These are phyloP conservation scores for Cryomyces antarcticus DNA, from an alignment of 495 filamentous ascomycete species.

Conservation along the genomic window DNA sequence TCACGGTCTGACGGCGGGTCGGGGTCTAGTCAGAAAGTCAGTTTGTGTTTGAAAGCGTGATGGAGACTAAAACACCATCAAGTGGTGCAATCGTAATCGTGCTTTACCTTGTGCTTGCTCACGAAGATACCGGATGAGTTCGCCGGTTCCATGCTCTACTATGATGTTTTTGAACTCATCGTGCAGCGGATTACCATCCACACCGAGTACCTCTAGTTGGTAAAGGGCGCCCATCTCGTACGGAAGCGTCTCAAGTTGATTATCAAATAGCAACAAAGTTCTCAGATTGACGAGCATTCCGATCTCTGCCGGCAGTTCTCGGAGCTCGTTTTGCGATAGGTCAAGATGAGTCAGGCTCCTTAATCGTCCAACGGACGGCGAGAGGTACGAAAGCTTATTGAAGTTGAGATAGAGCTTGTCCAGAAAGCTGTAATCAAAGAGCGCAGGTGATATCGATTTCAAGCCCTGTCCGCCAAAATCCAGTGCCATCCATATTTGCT, in stretches of 20 bases:
- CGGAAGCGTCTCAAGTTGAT: conserved; percentile 62
- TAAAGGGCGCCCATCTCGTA: conserved; percentile 75
- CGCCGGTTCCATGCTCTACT: conserved; percentile 68
- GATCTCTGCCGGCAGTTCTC: conserved; percentile 70
- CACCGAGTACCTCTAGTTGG: conserved; percentile 67
- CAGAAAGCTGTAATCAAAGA: conserved; percentile 77
- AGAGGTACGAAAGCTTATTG: conserved; percentile 65
- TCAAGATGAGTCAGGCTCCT: conserved; percentile 63
- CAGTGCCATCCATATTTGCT: conserved; percentile 75
- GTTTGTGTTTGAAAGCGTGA: conserved; percentile 1
- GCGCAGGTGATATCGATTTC: conserved; percentile 48
- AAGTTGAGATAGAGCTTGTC: conserved; percentile 77
- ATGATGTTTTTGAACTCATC: conserved; percentile 52
- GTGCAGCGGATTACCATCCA: conserved; percentile 77
- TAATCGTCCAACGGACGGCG: conserved; percentile 58
- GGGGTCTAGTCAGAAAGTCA: conserved; percentile 26
- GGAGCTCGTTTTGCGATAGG: conserved; percentile 69
- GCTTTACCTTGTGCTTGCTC: conserved; percentile 59
- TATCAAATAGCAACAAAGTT: conserved; percentile 68
- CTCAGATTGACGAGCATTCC: conserved; percentile 86
- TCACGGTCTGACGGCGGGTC: conserved; percentile 55
- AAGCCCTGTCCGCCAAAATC: conserved; percentile 90
- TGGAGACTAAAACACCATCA: not conserved
- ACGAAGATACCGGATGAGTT: conserved; percentile 59
- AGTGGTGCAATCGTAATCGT: not conserved